Evolutionary conservation across 176 grass and related monocot species (phyloP).

Genomic region (Carex parvula): DNA sequence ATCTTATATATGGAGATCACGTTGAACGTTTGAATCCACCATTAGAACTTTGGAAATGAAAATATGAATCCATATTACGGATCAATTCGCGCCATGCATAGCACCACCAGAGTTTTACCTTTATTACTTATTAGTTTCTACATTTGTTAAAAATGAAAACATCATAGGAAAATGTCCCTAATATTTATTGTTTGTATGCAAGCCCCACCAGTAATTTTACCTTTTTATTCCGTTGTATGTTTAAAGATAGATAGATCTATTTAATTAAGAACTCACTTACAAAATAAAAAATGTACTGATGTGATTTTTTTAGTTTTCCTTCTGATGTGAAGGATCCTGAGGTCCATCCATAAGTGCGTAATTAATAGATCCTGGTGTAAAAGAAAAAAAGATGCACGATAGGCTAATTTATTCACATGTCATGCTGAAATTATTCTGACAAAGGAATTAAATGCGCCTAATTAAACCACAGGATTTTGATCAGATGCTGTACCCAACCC

Average conservation of each 20-base stretch:
- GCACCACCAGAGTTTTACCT: too few relatives aligned
- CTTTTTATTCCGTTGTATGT: background rate
- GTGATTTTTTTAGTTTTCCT: background rate
- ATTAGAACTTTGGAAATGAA: too few relatives aligned
- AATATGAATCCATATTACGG: too few relatives aligned
- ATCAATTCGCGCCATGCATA: too few relatives aligned
- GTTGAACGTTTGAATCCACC: too few relatives aligned
- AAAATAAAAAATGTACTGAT: background rate
- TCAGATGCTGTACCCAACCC: background rate
- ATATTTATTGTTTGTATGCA: background rate
- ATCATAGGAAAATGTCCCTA: background rate
- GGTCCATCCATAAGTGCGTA: background rate
- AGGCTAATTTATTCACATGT: constrained; percentile 15
- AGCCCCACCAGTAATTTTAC: background rate
- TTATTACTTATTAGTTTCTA: too few relatives aligned
- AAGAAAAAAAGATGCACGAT: background rate
- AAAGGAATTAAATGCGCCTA: constrained; percentile 3
- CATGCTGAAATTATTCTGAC: constrained; percentile 12
- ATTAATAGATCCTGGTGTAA: constrained; percentile 13
- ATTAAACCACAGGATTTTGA: background rate
- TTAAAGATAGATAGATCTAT: background rate
- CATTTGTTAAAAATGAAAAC: too few relatives aligned
- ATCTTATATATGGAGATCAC: too few relatives aligned
- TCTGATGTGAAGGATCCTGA: background rate
- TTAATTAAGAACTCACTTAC: background rate